Conservation (phyloP, 139 green algal species). For the Eudorina sp. region DNA sequence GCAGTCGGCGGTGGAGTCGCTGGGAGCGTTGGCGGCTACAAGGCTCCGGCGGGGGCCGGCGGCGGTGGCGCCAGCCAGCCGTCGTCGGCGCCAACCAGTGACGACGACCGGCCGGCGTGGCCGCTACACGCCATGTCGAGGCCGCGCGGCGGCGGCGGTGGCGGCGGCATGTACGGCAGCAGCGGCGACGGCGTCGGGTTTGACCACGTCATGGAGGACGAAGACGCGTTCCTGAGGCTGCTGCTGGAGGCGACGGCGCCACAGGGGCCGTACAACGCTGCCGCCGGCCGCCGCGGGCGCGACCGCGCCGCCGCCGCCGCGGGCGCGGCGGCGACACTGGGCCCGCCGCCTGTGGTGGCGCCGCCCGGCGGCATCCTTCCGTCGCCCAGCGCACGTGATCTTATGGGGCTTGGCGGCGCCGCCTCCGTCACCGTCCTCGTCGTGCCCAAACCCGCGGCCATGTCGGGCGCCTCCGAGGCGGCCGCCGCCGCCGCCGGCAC, state of each 20-base stretch:
- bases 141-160: neutral
- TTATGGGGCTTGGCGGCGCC: neutral
- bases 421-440: neutral
- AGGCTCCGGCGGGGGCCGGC: no score
- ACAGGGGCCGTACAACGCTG: neutral
- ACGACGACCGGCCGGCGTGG: neutral
- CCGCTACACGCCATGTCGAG: neutral
- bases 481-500: neutral
- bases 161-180: neutral
- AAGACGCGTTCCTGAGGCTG: conserved; percentile 22
- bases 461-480: neutral
- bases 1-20: neutral
- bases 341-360: neutral
- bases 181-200: neutral
- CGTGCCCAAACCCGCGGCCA: neutral
- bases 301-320: neutral
- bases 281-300: neutral
- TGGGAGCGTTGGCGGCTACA: neutral
- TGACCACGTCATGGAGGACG: conserved; percentile 23
- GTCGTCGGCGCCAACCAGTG: neutral
- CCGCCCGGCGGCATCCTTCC: conserved; percentile 18
- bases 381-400: neutral
- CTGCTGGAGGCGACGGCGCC: conserved; percentile 7
- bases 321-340: neutral
- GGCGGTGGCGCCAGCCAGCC: neutral